These are phyloP conservation scores for Fereydounia khargensis DNA, from an alignment of 1,284 basidiomycete species.

Conservation along the genomic window DNA sequence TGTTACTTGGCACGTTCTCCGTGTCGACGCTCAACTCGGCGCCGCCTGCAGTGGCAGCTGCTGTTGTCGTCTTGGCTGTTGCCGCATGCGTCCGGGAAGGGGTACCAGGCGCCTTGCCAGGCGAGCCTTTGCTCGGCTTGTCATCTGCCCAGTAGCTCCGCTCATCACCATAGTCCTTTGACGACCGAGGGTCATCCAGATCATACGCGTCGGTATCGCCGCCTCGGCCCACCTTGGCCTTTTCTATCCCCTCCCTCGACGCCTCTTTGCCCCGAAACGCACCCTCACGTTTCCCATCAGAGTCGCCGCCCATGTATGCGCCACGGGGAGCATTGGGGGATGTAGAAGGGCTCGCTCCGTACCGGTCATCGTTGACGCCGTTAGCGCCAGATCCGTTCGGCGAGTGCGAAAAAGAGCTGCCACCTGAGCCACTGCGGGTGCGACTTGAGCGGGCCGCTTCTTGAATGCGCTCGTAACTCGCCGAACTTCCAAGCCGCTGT, in stretches of 20 bases:
- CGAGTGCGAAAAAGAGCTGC: slow-evolving; percentile 20
- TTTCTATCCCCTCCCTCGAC: slow-evolving; percentile 28
- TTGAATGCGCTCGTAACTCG: slow-evolving; percentile 48
- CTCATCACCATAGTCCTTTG: slow-evolving; percentile 33
- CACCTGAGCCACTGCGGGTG: slow-evolving; percentile 20
- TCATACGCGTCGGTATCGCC: slow-evolving; percentile 31
- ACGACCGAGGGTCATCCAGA: slow-evolving; percentile 16
- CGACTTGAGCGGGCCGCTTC: slow-evolving; percentile 30
- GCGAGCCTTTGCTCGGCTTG: not conserved
- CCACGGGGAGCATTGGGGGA: slow-evolving; percentile 19
- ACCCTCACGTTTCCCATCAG: too few relatives aligned
- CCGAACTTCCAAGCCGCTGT: slow-evolving; percentile 39
- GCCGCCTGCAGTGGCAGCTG: slow-evolving; percentile 10
- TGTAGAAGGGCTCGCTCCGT: slow-evolving; percentile 13
- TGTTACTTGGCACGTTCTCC: slow-evolving; percentile 44
- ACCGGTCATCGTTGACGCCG: slow-evolving; percentile 24
- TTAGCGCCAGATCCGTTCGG: slow-evolving; percentile 23
- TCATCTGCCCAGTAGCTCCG: slow-evolving; percentile 35
- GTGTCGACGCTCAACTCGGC: slow-evolving; percentile 42
- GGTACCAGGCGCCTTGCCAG: slow-evolving; percentile 1
- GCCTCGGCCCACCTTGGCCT: slow-evolving; percentile 22
- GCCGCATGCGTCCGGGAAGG: slow-evolving; percentile 1
- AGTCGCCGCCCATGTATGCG: slow-evolving; percentile 7
- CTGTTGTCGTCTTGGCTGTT: slow-evolving; percentile 9
- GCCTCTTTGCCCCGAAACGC: slow-evolving; percentile 35